Percentiles rank a stretch among this genome's conserved stretches.
Conservation (phyloP, 176 grass and related monocot genomes). For the Aegilops tauschii region DNA sequence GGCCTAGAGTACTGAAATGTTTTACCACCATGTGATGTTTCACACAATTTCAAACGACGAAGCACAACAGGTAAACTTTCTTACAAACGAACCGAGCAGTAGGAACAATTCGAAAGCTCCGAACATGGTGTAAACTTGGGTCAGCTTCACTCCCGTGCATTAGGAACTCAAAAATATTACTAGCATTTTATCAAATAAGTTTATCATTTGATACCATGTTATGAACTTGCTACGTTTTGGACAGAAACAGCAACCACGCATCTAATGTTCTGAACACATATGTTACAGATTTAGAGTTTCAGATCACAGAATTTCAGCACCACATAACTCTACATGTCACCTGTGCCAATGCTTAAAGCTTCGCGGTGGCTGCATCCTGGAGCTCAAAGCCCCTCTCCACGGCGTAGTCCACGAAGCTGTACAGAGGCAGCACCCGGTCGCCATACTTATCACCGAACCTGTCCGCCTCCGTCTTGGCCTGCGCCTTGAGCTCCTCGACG, state of each 20-base stretch:
- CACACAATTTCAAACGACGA: not conserved
- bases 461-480: constrained; percentile 72
- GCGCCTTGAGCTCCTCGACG: constrained; percentile 66
- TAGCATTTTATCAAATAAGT: not conserved
- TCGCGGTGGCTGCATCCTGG: constrained; percentile 25
- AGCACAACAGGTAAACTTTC: not conserved
- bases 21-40: not conserved
- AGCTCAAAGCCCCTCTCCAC: constrained; percentile 77
- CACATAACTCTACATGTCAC: not conserved
- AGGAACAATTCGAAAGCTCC: not conserved
- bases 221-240: not conserved
- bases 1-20: not conserved
- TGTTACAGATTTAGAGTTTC: not conserved
- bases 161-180: not conserved
- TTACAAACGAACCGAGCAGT: not conserved
- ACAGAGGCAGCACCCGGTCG: constrained; percentile 70
- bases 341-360: constrained; percentile 4
- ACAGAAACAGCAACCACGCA: not conserved
- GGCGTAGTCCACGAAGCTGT: constrained; percentile 88
- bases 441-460: constrained; percentile 65
- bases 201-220: not conserved
- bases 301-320: not conserved
- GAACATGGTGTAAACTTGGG: no score
- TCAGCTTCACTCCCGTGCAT: not conserved
- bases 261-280: constrained; percentile 15